Evolutionary conservation across 208 protist genomes (phyloP).

Genomic region (Angomonas ambiguus): DNA sequence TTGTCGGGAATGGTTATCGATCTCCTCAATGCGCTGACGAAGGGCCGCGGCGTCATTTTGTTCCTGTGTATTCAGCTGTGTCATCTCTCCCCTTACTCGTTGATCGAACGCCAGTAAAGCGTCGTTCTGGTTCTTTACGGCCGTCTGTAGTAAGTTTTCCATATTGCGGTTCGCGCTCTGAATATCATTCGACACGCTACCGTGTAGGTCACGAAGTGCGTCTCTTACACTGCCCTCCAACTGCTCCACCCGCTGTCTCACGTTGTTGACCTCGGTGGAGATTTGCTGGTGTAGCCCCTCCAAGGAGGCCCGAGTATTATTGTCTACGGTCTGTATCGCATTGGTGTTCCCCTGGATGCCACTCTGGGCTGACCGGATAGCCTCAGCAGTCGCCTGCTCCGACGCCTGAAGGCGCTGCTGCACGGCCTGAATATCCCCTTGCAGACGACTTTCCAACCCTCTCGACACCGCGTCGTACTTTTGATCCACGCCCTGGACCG

Average conservation of each 20-base stretch:
- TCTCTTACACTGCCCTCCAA: slow-evolving; percentile 48
- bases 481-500: slow-evolving; percentile 44
- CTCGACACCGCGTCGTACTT: slow-evolving; percentile 36
- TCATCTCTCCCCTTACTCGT: slow-evolving; percentile 43
- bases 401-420: slow-evolving; percentile 45
- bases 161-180: slow-evolving; percentile 22
- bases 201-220: slow-evolving; percentile 55
- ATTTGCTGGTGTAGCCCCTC: slow-evolving; percentile 57
- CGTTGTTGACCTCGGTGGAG: slow-evolving; percentile 22
- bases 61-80: slow-evolving; percentile 36
- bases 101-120: slow-evolving; percentile 52
- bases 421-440: slow-evolving; percentile 41
- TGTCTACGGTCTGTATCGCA: slow-evolving; percentile 50
- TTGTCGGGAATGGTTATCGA: slow-evolving; percentile 26
- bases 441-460: slow-evolving; percentile 58
- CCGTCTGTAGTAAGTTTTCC: slow-evolving; percentile 28
- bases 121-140: slow-evolving; percentile 25
- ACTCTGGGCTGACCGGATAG: slow-evolving; percentile 44
- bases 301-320: slow-evolving; percentile 34
- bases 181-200: slow-evolving; percentile 44
- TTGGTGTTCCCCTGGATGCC: slow-evolving; percentile 34
- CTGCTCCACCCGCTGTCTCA: slow-evolving; percentile 46
- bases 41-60: slow-evolving; percentile 34
- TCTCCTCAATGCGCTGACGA: slow-evolving; percentile 32
- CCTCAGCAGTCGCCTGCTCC: slow-evolving; percentile 43